Evolutionary conservation across 257 asterid genomes (phyloP), one percentile per base, ranked within the genome.

Genomic region (Dorcoceras hygrometricum): DNA sequence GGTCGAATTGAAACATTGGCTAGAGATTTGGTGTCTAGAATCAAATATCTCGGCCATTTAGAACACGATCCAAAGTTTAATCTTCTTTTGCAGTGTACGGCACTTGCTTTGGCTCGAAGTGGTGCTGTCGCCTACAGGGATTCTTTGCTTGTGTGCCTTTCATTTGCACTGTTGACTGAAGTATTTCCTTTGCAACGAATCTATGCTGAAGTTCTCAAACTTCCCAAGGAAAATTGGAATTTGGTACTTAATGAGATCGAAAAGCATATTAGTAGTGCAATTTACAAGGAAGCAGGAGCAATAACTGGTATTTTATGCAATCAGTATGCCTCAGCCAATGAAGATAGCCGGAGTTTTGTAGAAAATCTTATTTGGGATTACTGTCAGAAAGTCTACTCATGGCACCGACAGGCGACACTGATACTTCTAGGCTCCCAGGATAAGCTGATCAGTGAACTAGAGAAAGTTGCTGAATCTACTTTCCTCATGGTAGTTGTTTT

Each of bases 401-500:
- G 83, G 81, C 97, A 93, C 80, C 84, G 87, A 55, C 84, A 73
- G 80, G 81, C 84, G 66, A 79, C 69, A 16, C 24, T 76, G 75
- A 59, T 83, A 73, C 90, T 86, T 84, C 78, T 54, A 22, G 90
- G 78, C 65, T 64, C 73, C 72, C 83, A 77, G 34, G 82, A 72
- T 53, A 71, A 59, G 16, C 69, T 93, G 50, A 79, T 79, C 39
- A 81, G 67, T 68, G 89, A 85, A 68, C 69, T 90, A 48, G 97
- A 88, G 81, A 93, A 88, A 83, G 82, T 93, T 68, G 91, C 86
- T 12, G 99, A 90, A 72, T 90, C 99, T 75, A 81, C 96, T 65
- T 90, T 93, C 68, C 90, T 93, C 69, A 93, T 93, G 99, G 90
- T 90, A 76, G 99, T 88, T 68, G 89, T 93, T 72, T 93, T 93